Percentiles rank a stretch among this genome's conserved stretches.
phyloP scores from a whole-genome alignment of 805 yeast species.

The Candida khao-thaluensis region DNA sequence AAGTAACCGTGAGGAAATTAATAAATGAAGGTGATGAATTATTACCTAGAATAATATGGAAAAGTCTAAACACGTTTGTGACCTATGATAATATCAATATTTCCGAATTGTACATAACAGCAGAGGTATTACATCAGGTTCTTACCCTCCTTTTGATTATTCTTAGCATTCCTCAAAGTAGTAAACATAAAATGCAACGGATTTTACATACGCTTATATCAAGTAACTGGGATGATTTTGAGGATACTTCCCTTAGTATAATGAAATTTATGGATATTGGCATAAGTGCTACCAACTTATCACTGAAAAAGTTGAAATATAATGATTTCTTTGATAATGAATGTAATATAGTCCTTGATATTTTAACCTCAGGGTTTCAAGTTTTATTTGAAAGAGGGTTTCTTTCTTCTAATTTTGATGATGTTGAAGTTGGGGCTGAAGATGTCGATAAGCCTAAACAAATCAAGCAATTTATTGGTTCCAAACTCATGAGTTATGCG shows the following conservation, averaged over 20 bases:
- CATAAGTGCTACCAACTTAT: constrained; percentile 20
- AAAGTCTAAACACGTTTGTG: constrained; percentile 2
- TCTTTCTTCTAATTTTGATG: constrained; percentile 15
- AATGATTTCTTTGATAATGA: constrained; percentile 16
- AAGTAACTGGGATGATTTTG: constrained; percentile 43
- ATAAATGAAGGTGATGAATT: constrained; percentile 2
- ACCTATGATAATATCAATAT: constrained; percentile 46
- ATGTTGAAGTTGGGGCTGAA: background rate
- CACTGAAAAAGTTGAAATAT: constrained; percentile 14
- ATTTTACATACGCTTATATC: constrained; percentile 20
- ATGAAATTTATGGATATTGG: constrained; percentile 48
- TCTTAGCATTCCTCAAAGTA: constrained; percentile 29
- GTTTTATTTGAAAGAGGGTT: constrained; percentile 34
- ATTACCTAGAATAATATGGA: constrained; percentile 10
- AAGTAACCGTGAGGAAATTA: constrained; percentile 1
- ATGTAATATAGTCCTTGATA: background rate
- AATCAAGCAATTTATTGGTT: constrained; percentile 6
- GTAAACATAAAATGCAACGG: constrained; percentile 31
- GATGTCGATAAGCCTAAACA: background rate
- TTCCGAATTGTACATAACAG: constrained; percentile 35
- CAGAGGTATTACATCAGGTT: constrained; percentile 40
- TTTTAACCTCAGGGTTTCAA: constrained; percentile 18
- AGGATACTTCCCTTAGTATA: constrained; percentile 43
- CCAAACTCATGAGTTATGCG: constrained; percentile 43
- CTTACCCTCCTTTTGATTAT: constrained; percentile 50